Percentiles rank a stretch among this genome's conserved stretches.
Conservation (phyloP, 2,329 filamentous ascomycete genomes). For the Ophiostoma triangulosporum region DNA sequence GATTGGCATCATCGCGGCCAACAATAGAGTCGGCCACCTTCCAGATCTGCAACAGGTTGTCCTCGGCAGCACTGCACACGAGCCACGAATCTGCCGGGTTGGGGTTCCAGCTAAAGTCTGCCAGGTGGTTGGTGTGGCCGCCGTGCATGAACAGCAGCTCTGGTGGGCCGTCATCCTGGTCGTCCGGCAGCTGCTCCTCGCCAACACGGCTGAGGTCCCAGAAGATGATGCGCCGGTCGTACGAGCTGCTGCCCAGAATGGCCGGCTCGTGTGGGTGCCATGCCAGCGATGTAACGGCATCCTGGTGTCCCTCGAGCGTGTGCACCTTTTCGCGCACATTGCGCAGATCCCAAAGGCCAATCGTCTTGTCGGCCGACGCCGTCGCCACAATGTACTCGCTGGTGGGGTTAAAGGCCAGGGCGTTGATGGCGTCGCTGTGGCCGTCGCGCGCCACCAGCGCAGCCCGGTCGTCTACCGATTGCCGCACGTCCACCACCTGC, state of each 20-base stretch:
- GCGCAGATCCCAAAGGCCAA: constrained; percentile 88
- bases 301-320: constrained; percentile 74
- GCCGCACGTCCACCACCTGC: constrained; percentile 80
- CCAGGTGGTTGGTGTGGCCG: constrained; percentile 91
- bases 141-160: constrained; percentile 99
- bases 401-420: constrained; percentile 85
- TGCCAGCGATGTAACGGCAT: constrained; percentile 79
- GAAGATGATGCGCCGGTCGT: constrained; percentile 87
- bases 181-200: constrained; percentile 88
- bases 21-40: constrained; percentile 74
- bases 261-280: constrained; percentile 90
- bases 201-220: constrained; percentile 91
- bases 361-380: constrained; percentile 87
- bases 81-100: constrained; percentile 94
- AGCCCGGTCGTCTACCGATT: constrained; percentile 48
- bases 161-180: constrained; percentile 86
- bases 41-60: constrained; percentile 94
- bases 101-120: constrained; percentile 95
- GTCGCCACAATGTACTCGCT: constrained; percentile 86
- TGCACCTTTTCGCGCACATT: constrained; percentile 85
- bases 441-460: constrained; percentile 58
- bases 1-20: constrained; percentile 59
- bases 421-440: constrained; percentile 87
- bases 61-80: constrained; percentile 87
- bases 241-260: constrained; percentile 80